Percentiles rank a stretch among this genome's conserved stretches.
These are phyloP conservation scores for Cordyceps farinosa DNA, from an alignment of 2,329 filamentous ascomycete genomes.

Conservation along the genomic window DNA sequence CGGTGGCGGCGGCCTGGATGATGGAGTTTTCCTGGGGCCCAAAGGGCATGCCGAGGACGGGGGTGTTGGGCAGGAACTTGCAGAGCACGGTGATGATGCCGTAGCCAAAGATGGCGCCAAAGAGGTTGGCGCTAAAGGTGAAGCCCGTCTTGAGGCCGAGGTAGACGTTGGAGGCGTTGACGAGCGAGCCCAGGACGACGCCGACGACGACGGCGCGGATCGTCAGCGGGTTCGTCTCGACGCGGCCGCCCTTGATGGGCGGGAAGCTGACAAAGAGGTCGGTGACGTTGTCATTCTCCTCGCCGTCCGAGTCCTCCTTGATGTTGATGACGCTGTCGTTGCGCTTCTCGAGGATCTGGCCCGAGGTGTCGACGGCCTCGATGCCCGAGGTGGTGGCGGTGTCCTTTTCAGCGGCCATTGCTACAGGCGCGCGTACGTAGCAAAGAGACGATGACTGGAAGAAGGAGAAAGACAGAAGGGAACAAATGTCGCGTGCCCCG, in stretches of 20 bases:
- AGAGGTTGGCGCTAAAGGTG: slow-evolving; percentile 45
- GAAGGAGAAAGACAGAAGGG: too few relatives aligned
- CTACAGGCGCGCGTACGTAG: background rate
- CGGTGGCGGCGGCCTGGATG: slow-evolving; percentile 56
- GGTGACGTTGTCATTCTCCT: slow-evolving; percentile 30
- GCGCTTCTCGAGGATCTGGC: background rate
- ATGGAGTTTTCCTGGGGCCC: slow-evolving; percentile 62
- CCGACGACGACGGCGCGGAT: slow-evolving; percentile 54
- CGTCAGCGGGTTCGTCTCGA: slow-evolving; percentile 49
- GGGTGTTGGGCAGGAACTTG: slow-evolving; percentile 45
- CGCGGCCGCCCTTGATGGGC: slow-evolving; percentile 35
- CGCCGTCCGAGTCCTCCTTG: background rate
- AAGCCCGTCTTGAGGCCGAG: slow-evolving; percentile 52
- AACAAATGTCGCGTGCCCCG: too few relatives aligned
- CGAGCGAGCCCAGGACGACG: slow-evolving; percentile 52
- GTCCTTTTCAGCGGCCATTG: background rate
- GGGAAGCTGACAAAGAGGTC: slow-evolving; percentile 41
- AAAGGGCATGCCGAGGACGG: slow-evolving; percentile 51
- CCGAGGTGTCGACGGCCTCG: background rate
- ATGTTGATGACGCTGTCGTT: background rate
- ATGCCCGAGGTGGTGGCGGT: background rate
- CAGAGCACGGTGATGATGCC: slow-evolving; percentile 53
- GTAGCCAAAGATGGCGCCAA: slow-evolving; percentile 57
- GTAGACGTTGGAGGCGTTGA: slow-evolving; percentile 61
- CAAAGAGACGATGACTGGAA: too few relatives aligned